Conservation (phyloP, 208 protist species). For the Wallacemonas collosoma region DNA sequence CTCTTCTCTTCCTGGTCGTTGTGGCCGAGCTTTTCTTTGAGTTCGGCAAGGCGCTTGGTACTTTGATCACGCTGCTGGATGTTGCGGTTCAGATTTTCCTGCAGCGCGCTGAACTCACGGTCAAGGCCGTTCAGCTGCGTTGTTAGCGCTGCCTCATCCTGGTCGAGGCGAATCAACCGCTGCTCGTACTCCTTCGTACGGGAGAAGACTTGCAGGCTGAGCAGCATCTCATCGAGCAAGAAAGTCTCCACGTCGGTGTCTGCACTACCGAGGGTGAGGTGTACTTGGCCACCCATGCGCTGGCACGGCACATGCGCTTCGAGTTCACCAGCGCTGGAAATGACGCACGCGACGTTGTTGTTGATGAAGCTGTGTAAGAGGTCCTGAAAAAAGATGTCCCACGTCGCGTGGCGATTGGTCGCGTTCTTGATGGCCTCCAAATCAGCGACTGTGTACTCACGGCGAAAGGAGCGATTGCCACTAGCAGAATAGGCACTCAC, state of each 20-base stretch:
- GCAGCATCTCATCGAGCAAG: conserved; percentile 51
- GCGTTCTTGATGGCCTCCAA: conserved; percentile 36
- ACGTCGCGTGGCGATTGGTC: conserved; percentile 44
- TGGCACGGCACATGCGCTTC: conserved; percentile 1
- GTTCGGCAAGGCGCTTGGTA: conserved; percentile 60
- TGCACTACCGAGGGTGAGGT: conserved; percentile 31
- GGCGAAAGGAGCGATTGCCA: conserved; percentile 45
- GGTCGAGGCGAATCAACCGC: conserved; percentile 34
- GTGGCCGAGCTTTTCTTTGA: conserved; percentile 44
- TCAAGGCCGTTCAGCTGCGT: conserved; percentile 59
- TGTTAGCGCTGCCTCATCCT: conserved; percentile 38
- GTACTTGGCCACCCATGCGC: conserved; percentile 22
- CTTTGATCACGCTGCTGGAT: conserved; percentile 49
- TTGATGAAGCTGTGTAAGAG: conserved; percentile 52
- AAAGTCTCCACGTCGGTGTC: conserved; percentile 41
- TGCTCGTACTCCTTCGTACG: conserved; percentile 70
- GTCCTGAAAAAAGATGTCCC: conserved; percentile 64
- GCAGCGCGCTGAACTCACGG: conserved; percentile 64
- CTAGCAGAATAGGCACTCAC: conserved; percentile 48
- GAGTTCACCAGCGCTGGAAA: conserved; percentile 7
- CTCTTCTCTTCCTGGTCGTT: conserved; percentile 37
- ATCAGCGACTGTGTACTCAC: conserved; percentile 45
- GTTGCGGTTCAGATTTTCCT: conserved; percentile 65
- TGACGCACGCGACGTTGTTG: conserved; percentile 20
- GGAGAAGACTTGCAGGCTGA: conserved; percentile 42